phyloP scores from a whole-genome alignment of 768 basidiomycete genomes.

The Kwoniella dejecticola region DNA sequence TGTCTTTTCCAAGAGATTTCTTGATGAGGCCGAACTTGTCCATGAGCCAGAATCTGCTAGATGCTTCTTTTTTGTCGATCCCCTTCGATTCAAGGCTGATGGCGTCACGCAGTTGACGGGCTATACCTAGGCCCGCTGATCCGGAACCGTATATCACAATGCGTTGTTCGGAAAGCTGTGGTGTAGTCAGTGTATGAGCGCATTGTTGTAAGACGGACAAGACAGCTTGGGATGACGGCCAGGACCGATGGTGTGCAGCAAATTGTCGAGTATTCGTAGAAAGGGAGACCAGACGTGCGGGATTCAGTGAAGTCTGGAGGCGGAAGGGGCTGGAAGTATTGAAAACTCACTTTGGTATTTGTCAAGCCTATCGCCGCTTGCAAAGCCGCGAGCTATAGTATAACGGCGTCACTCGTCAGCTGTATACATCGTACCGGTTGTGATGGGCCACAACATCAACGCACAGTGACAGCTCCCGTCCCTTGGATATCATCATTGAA shows the following conservation, averaged over 20 bases:
- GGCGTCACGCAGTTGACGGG: constrained; percentile 72
- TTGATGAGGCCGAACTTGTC: constrained; percentile 70
- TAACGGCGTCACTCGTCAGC: neutral
- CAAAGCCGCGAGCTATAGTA: constrained; percentile 48
- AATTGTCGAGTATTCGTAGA: no score
- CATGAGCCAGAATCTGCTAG: constrained; percentile 69
- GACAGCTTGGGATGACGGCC: no score
- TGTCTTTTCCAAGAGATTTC: constrained; percentile 57
- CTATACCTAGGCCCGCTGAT: constrained; percentile 71
- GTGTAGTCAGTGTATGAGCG: no score
- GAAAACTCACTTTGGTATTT: constrained; percentile 67
- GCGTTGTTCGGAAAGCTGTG: constrained; percentile 73
- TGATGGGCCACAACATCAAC: no score
- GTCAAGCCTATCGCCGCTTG: constrained; percentile 52
- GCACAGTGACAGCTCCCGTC: constrained; percentile 55
- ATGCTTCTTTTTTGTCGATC: constrained; percentile 65
- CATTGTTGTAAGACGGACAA: no score
- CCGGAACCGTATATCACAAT: constrained; percentile 77
- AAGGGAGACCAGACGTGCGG: no score
- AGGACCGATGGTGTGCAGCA: no score
- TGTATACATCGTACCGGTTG: neutral
- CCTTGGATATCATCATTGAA: constrained; percentile 78
- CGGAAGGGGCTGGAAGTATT: no score
- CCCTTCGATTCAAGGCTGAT: constrained; percentile 59
- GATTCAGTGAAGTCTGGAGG: no score